Base-by-base conservation (phyloP, 768 basidiomycete species). In the Podaxis sp. region DNA sequence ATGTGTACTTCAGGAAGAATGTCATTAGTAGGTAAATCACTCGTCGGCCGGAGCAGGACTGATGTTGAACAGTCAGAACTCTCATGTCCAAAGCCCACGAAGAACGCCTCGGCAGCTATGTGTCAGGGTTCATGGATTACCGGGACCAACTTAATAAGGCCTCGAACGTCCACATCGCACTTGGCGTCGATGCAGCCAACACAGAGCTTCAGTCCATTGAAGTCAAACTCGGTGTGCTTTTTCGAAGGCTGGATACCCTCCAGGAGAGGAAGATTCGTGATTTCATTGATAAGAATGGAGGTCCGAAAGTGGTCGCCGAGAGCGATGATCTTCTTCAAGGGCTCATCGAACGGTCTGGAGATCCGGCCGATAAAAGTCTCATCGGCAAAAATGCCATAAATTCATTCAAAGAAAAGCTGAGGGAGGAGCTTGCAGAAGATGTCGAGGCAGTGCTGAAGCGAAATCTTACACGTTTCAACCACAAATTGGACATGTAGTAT, bases 401-500 rank as follows among this genome's bases (percentile, higher is more conserved):
- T 37, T 53, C 13, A 12, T 28, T 58, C 7, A 66, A 69, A 63
- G 76, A 75, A 62, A 70, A 66, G 26, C 60, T 78, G n/a, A 28
- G 70, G 44, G 75, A 75, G 50, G 78, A 80, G 60, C 51, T 77
- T 3, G 58, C 64, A 64, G 76, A 77, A 62, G 76, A 78, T 59
- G 66, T 79, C n/a, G 76, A 80, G 49, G 70, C 73, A 2, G 66
- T 75, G 0, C 70, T 84, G 24, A 62, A 63, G 8, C 69, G 71
- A 49, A 82, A 85, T 62, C 68, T 80, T 67, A 69, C 71, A 3
- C 65, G 77, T 0, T 85, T 84, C 60, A 77, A 82, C 55, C 70
- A 74, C 52, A 84, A 84, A 64, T 75, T 84, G 44, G 77, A 78
- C 20, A 73, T 82, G 60, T 80, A 81, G 67, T 75, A 74, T 56